phyloP scores from a whole-genome alignment of 2,329 filamentous ascomycete species.

The Beauveria asiatica region DNA sequence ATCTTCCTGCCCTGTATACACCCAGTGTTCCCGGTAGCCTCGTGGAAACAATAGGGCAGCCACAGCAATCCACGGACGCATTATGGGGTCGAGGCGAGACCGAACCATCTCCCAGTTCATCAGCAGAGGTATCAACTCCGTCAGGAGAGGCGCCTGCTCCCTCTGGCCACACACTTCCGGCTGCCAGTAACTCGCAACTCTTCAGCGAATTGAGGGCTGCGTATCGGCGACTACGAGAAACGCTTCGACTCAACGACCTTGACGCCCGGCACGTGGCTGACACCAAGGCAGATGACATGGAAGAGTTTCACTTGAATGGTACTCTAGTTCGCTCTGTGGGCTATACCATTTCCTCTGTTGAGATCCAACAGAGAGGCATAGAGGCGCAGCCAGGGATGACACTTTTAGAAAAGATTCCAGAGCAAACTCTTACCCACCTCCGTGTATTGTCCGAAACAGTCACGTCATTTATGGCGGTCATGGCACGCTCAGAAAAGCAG shows the following conservation, averaged over 20 bases:
- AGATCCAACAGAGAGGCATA: constrained; percentile 85
- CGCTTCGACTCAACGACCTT: constrained; percentile 47
- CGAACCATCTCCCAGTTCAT: constrained; percentile 27
- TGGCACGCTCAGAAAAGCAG: constrained; percentile 54
- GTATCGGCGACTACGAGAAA: constrained; percentile 53
- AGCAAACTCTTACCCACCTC: constrained; percentile 76
- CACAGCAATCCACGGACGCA: constrained; percentile 28
- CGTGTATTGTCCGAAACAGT: constrained; percentile 84
- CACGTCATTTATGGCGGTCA: constrained; percentile 73
- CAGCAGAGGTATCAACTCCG: constrained; percentile 36
- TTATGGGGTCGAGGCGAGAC: constrained; percentile 34
- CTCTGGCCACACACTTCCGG: not conserved
- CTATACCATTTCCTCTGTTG: constrained; percentile 76
- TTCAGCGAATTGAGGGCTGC: constrained; percentile 49
- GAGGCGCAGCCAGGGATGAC: constrained; percentile 66
- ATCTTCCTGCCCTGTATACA: constrained; percentile 23
- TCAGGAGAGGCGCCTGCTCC: constrained; percentile 21
- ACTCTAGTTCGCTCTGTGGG: constrained; percentile 61
- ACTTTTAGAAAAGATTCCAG: constrained; percentile 74
- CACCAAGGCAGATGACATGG: constrained; percentile 22
- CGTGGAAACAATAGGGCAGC: constrained; percentile 28
- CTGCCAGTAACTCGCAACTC: constrained; percentile 20
- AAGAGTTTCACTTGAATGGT: constrained; percentile 47
- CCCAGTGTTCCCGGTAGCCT: constrained; percentile 31
- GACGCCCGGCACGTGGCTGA: constrained; percentile 28